These are phyloP conservation scores for Babesia bigemina DNA, from an alignment of 169 alveolate genomes.

Conservation along the genomic window DNA sequence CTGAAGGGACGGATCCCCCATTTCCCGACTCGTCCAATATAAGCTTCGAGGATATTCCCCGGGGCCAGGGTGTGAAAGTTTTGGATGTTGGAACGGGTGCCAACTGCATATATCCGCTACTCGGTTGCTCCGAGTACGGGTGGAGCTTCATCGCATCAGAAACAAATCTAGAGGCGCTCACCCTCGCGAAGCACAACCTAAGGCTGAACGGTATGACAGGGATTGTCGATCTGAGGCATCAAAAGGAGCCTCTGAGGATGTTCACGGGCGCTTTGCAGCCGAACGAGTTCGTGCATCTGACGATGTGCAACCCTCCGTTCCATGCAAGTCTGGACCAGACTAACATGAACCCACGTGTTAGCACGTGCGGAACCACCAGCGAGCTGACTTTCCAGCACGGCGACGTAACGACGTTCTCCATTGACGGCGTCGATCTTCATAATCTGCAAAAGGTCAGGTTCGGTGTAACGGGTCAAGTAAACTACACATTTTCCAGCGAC, in stretches of 20 bases:
- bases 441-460: background rate
- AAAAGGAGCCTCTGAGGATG: slow-evolving; percentile 44
- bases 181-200: slow-evolving; percentile 52
- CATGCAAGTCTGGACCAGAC: slow-evolving; percentile 44
- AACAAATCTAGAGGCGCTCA: slow-evolving; percentile 53
- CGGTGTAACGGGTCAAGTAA: slow-evolving; percentile 42
- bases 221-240: slow-evolving; percentile 38
- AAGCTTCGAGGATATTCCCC: slow-evolving; percentile 4
- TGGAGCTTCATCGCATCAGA: slow-evolving; percentile 75
- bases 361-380: slow-evolving; percentile 31
- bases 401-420: slow-evolving; percentile 7
- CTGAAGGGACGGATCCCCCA: slow-evolving; percentile 4
- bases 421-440: slow-evolving; percentile 2
- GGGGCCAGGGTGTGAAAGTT: slow-evolving; percentile 63
- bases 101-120: slow-evolving; percentile 75
- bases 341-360: slow-evolving; percentile 45
- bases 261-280: slow-evolving; percentile 37
- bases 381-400: slow-evolving; percentile 44
- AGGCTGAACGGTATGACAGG: slow-evolving; percentile 22
- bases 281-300: slow-evolving; percentile 48
- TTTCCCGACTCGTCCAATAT: background rate
- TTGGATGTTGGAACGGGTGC: slow-evolving; percentile 81
- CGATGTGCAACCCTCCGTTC: slow-evolving; percentile 69
- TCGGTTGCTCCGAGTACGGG: slow-evolving; percentile 69
- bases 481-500: slow-evolving; percentile 33